A percentile compares a stretch with the other conserved stretches of the same genome.
These are phyloP conservation scores for Artemisia tridentata DNA, from an alignment of 129 eudicot species.

Conservation along the genomic window DNA sequence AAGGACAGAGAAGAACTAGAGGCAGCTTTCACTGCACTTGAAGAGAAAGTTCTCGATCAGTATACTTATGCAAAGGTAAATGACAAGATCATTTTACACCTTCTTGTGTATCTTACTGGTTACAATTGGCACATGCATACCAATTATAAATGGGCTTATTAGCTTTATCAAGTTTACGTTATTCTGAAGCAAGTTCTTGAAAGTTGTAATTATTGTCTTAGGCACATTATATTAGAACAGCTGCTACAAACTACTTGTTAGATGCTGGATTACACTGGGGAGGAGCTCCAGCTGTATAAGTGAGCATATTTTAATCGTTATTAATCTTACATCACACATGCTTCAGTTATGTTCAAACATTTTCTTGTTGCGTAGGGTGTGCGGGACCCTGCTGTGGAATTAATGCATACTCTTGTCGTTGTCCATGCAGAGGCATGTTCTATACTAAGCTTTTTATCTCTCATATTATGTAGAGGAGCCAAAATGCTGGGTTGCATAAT, in stretches of 20 bases:
- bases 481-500: not conserved
- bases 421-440: slow-evolving; percentile 86
- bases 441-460: not conserved
- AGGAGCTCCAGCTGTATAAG: slow-evolving; percentile 87
- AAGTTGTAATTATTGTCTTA: too few species aligned
- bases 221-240: slow-evolving; percentile 62
- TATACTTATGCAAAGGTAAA: too few species aligned
- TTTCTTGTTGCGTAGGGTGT: slow-evolving; percentile 55
- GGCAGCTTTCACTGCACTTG: too few species aligned
- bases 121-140: too few species aligned
- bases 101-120: too few species aligned
- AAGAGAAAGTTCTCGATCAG: too few species aligned
- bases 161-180: not conserved
- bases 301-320: slow-evolving; percentile 28
- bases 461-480: not conserved
- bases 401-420: slow-evolving; percentile 76
- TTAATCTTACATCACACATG: not conserved
- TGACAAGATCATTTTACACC: too few species aligned
- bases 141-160: too few species aligned
- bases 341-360: slow-evolving; percentile 9
- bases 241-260: slow-evolving; percentile 70
- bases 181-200: not conserved
- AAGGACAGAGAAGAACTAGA: too few species aligned
- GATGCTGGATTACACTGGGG: slow-evolving; percentile 97
- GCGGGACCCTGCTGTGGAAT: slow-evolving; percentile 83